These are phyloP conservation scores for Bretschneidera sinensis DNA, from an alignment of 345 rosid species.

Conservation along the genomic window DNA sequence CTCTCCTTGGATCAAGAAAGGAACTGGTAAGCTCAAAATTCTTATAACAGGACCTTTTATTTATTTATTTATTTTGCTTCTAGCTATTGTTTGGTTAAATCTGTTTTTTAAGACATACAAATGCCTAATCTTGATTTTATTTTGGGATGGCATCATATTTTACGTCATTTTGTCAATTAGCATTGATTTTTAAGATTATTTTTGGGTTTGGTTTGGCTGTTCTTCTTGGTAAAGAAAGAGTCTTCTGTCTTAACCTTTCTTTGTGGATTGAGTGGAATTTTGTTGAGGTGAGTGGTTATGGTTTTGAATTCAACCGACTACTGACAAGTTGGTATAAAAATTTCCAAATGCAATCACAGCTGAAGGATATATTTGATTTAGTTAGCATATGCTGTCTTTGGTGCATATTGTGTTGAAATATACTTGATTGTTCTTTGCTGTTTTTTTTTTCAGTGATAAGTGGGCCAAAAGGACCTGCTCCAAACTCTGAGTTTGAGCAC, in stretches of 20 bases:
- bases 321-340: slow-evolving; percentile 3
- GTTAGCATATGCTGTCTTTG: no score
- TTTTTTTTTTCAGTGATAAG: slow-evolving; percentile 57
- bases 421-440: neutral
- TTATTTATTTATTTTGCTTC: no score
- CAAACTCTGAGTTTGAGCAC: slow-evolving; percentile 81
- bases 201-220: neutral
- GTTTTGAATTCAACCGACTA: slow-evolving; percentile 10
- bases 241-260: neutral
- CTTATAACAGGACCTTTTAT: neutral
- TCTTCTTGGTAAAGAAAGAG: neutral
- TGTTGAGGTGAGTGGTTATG: neutral
- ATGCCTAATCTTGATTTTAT: no score
- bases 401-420: no score
- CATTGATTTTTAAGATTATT: neutral
- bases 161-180: no score
- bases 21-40: slow-evolving; percentile 53
- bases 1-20: slow-evolving; percentile 96
- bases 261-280: neutral
- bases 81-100: neutral
- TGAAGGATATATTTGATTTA: no score
- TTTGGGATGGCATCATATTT: no score
- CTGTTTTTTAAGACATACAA: no score
- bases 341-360: neutral
- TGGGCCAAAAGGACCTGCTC: slow-evolving; percentile 61